Evolutionary conservation across 768 basidiomycete genomes (phyloP).

Genomic region (Tylopilus rubrobrunneus): DNA sequence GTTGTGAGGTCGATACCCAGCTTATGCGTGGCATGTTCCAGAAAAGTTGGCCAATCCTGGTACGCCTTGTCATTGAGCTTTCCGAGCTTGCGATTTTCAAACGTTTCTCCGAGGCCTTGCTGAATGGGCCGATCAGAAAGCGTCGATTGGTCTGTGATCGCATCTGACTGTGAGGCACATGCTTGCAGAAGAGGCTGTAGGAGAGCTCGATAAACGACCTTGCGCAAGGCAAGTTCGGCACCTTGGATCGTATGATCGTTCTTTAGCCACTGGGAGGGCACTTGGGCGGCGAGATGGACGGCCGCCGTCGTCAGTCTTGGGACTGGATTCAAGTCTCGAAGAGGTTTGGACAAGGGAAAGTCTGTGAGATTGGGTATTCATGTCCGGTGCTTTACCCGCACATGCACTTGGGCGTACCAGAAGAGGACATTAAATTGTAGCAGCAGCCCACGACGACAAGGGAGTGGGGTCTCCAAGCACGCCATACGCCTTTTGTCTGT

Average conservation of each 20-base stretch:
- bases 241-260: conserved; percentile 29
- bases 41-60: conserved; percentile 45
- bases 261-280: conserved; percentile 59
- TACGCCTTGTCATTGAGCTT: conserved; percentile 51
- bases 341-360: conserved; percentile 47
- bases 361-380: conserved; percentile 33
- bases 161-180: background rate
- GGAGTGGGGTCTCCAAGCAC: conserved; percentile 48
- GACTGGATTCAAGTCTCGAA: conserved; percentile 14
- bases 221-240: conserved; percentile 54
- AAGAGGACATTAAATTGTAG: conserved; percentile 63
- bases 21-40: conserved; percentile 32
- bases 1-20: conserved; percentile 19
- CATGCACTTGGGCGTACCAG: conserved; percentile 33
- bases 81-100: conserved; percentile 46
- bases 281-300: conserved; percentile 69
- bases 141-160: background rate
- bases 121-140: conserved; percentile 9
- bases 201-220: conserved; percentile 70
- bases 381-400: background rate
- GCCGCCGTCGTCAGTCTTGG: conserved; percentile 36
- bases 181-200: conserved; percentile 36
- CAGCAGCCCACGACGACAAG: conserved; percentile 73
- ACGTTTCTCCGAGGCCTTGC: conserved; percentile 35
- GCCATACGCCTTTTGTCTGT: background rate